A percentile compares a stretch with the other conserved stretches of the same genome.
Evolutionary conservation across 768 basidiomycete species (phyloP).

Genomic region (Artomyces pyxidatus): DNA sequence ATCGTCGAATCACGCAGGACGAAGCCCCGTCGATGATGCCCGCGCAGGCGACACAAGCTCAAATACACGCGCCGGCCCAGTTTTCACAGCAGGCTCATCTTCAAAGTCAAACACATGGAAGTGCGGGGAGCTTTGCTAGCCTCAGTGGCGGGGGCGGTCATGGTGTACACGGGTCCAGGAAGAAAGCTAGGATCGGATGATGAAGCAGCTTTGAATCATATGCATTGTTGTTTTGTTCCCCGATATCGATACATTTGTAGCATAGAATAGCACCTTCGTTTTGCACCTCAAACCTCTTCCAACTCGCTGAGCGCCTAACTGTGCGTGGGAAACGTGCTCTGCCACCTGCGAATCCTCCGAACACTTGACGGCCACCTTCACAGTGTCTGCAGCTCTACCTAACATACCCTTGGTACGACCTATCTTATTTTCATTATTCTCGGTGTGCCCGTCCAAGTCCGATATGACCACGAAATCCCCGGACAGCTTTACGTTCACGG

Average conservation of each 20-base stretch:
- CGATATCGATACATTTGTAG: no score
- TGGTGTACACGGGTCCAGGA: conserved; percentile 33
- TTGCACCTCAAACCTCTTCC: no score
- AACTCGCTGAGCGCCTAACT: no score
- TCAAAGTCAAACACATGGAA: conserved; percentile 35
- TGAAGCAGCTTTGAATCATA: background rate
- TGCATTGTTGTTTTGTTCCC: background rate
- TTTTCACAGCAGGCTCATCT: conserved; percentile 34
- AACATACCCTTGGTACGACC: no score
- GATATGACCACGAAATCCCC: conserved; percentile 23
- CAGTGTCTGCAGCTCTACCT: no score
- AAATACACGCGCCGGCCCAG: conserved; percentile 33
- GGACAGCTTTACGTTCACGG: conserved; percentile 85
- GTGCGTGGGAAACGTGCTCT: no score
- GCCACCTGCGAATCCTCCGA: no score
- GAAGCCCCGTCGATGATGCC: conserved; percentile 86
- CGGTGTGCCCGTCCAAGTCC: background rate
- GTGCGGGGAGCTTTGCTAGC: conserved; percentile 56
- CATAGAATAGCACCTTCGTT: background rate
- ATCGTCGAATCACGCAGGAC: conserved; percentile 85
- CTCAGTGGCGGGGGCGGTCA: conserved; percentile 48
- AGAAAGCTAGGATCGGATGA: conserved; percentile 39
- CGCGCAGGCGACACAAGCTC: conserved; percentile 35
- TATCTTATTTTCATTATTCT: background rate
- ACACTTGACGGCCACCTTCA: no score